Conservation (phyloP, 352 stramenopile species). For the Phytopythium helicoides region DNA sequence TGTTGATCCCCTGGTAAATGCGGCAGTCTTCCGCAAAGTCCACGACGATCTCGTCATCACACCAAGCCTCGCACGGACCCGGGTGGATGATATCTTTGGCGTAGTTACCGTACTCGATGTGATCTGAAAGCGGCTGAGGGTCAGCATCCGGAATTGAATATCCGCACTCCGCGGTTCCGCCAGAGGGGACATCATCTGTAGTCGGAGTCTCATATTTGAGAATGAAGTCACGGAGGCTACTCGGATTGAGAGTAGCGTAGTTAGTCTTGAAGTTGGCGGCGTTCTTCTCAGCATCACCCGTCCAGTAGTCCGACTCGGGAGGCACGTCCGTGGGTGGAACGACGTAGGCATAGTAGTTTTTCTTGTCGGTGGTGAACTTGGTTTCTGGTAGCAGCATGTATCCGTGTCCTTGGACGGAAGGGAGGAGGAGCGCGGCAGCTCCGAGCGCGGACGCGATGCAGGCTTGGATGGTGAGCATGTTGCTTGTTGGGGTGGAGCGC, state of each 20-base stretch:
- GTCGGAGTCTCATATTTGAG: conserved; percentile 5
- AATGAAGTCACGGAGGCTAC: conserved; percentile 11
- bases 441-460: conserved; percentile 4
- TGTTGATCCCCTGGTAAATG: conserved; percentile 20
- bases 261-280: conserved; percentile 14
- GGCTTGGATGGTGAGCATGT: conserved; percentile 2
- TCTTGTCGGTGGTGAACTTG: conserved; percentile 20
- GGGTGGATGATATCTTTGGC: conserved; percentile 30
- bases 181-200: background rate
- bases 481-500: background rate
- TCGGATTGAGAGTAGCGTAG: conserved; percentile 7
- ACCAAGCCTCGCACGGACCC: conserved; percentile 45
- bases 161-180: conserved; percentile 21
- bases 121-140: conserved; percentile 17
- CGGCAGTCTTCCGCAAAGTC: conserved; percentile 35
- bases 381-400: conserved; percentile 23
- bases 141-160: conserved; percentile 21
- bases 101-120: conserved; percentile 30
- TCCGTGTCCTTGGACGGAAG: conserved; percentile 15
- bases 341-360: conserved; percentile 20
- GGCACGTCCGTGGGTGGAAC: conserved; percentile 10
- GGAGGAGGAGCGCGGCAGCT: conserved; percentile 5
- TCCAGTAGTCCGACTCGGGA: conserved; percentile 17
- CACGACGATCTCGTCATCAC: conserved; percentile 37
- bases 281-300: conserved; percentile 17